Conservation (phyloP, 805 yeast genomes). For the Hanseniaspora lindneri region DNA sequence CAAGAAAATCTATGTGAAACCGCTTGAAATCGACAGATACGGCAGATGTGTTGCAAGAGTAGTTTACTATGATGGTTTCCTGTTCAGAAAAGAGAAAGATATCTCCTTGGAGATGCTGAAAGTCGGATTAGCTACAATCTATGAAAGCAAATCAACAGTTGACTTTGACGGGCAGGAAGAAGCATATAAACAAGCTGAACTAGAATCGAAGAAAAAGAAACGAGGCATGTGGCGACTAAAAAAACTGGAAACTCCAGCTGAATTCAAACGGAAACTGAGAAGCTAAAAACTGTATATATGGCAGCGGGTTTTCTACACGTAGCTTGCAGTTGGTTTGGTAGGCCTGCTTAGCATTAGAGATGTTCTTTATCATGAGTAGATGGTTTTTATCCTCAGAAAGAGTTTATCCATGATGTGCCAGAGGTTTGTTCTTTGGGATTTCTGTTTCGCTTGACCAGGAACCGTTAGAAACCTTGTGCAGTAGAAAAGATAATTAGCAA, state of each 20-base stretch:
- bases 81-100: constrained; percentile 59
- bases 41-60: constrained; percentile 77
- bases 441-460: too few relatives aligned
- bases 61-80: constrained; percentile 32
- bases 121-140: constrained; percentile 73
- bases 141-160: constrained; percentile 60
- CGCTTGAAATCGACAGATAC: constrained; percentile 77
- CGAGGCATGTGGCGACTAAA: constrained; percentile 60
- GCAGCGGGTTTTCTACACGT: too few relatives aligned
- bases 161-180: constrained; percentile 74
- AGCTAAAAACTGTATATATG: too few relatives aligned
- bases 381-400: too few relatives aligned
- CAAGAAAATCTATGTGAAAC: constrained; percentile 57
- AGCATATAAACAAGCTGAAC: constrained; percentile 49
- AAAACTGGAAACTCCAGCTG: constrained; percentile 60
- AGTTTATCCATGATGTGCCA: too few relatives aligned
- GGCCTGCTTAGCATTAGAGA: too few relatives aligned
- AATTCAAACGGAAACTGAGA: constrained; percentile 46
- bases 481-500: too few relatives aligned
- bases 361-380: too few relatives aligned
- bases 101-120: constrained; percentile 80
- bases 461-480: too few relatives aligned
- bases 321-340: too few relatives aligned
- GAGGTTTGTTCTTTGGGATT: too few relatives aligned
- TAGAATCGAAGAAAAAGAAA: constrained; percentile 41